phyloP scores from a whole-genome alignment of 441 rosid species.

The Croton laevigatus region DNA sequence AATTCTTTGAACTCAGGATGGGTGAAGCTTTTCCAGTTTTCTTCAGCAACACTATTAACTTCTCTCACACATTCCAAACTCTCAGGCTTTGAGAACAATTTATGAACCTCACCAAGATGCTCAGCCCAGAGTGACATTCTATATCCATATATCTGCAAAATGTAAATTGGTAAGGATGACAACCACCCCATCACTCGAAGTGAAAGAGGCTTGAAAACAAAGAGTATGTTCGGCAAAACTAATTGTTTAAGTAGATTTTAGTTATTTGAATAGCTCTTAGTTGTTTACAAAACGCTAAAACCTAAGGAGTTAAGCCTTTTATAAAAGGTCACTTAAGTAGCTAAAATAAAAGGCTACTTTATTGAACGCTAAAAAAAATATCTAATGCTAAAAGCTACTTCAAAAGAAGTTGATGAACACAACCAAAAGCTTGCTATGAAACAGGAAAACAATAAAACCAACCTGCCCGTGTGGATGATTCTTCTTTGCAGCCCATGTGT shows the following conservation, averaged over 20 bases:
- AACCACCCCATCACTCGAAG: not conserved
- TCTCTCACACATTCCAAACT: slow-evolving; percentile 55
- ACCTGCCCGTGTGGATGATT: slow-evolving; percentile 82
- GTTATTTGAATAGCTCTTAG: too few relatives aligned
- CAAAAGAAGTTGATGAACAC: too few relatives aligned
- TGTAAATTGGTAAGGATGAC: not conserved
- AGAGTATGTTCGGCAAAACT: too few relatives aligned
- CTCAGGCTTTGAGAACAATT: slow-evolving; percentile 43
- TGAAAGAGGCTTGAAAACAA: not conserved
- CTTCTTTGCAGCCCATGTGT: slow-evolving; percentile 62
- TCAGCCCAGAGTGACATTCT: slow-evolving; percentile 93
- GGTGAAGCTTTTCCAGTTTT: slow-evolving; percentile 63
- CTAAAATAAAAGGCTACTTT: too few relatives aligned
- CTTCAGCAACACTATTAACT: slow-evolving; percentile 56
- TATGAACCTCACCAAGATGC: slow-evolving; percentile 59
- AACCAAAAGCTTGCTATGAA: not conserved
- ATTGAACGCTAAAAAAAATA: too few relatives aligned
- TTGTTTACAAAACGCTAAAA: too few relatives aligned
- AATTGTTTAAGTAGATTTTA: too few relatives aligned
- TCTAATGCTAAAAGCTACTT: too few relatives aligned
- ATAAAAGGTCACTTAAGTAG: too few relatives aligned
- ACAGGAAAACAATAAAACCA: slow-evolving; percentile 9
- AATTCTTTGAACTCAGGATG: slow-evolving; percentile 33
- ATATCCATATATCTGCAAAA: slow-evolving; percentile 73
- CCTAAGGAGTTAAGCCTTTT: too few relatives aligned